phyloP scores from a whole-genome alignment of 2,329 filamentous ascomycete genomes.

The Aspergillus arachidicola region DNA sequence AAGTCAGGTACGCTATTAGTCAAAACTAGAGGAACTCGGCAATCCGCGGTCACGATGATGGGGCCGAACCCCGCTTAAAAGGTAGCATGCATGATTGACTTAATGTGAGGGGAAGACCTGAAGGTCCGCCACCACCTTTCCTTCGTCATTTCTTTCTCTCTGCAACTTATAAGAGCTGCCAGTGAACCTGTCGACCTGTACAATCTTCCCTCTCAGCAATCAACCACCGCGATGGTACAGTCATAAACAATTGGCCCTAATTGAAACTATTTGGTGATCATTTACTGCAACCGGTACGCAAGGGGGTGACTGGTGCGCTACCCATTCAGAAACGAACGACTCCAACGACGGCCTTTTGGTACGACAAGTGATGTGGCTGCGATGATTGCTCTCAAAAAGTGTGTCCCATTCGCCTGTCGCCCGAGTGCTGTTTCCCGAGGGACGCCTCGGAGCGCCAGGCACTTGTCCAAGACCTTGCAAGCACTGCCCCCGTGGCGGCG shows the following conservation, averaged over 20 bases:
- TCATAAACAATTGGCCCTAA: background rate
- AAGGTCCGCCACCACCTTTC: background rate
- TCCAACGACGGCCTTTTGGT: background rate
- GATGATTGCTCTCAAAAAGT: background rate
- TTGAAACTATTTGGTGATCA: background rate
- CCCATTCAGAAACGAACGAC: background rate
- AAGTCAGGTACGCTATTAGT: background rate
- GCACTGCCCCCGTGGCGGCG: conserved; percentile 4
- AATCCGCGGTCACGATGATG: background rate
- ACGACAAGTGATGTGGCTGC: background rate
- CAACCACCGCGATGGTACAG: background rate
- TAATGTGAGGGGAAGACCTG: background rate
- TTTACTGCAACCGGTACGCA: background rate
- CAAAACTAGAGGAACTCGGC: background rate
- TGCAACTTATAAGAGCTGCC: background rate
- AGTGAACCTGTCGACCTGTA: too few species aligned
- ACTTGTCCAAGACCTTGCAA: background rate
- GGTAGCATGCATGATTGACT: background rate
- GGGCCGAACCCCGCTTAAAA: background rate
- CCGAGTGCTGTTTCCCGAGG: background rate
- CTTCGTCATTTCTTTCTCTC: background rate
- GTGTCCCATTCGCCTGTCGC: background rate
- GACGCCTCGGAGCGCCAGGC: background rate
- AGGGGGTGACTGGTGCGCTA: background rate
- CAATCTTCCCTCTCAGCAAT: background rate